Conservation (phyloP, 164 flowering plant species). For the Stephania japonica region DNA sequence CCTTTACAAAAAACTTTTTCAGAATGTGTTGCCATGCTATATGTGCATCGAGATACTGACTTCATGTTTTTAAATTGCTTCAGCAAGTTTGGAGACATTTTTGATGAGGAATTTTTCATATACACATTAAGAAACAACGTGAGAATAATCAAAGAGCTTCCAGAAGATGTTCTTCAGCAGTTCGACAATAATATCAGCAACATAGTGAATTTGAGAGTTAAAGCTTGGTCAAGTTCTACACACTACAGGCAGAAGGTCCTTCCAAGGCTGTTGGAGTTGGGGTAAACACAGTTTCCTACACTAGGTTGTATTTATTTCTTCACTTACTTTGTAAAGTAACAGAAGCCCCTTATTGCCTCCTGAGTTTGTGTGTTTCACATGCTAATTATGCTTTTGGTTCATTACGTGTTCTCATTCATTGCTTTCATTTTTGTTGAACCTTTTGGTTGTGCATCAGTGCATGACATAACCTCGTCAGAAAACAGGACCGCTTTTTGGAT, state of each 20-base stretch:
- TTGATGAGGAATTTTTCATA: slow-evolving; percentile 88
- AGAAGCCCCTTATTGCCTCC: too few species aligned
- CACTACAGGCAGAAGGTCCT: slow-evolving; percentile 75
- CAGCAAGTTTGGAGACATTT: slow-evolving; percentile 91
- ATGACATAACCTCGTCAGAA: too few species aligned
- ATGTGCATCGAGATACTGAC: not conserved
- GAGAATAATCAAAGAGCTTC: slow-evolving; percentile 65
- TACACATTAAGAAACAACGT: slow-evolving; percentile 59
- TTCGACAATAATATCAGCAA: slow-evolving; percentile 82
- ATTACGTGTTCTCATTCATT: not conserved
- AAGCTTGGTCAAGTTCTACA: slow-evolving; percentile 81
- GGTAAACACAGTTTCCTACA: slow-evolving; percentile 37
- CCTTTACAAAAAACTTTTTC: not conserved
- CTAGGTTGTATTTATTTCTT: not conserved
- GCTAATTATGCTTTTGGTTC: not conserved
- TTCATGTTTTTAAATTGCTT: slow-evolving; percentile 13
- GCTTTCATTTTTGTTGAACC: too few species aligned
- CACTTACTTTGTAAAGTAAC: not conserved
- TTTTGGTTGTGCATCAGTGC: too few species aligned
- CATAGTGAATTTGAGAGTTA: slow-evolving; percentile 79
- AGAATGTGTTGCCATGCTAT: not conserved
- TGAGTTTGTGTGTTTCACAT: not conserved
- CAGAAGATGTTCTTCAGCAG: slow-evolving; percentile 57
- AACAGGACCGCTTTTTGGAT: too few species aligned
- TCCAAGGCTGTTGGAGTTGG: slow-evolving; percentile 56